These are phyloP conservation scores for Theileria sp. DNA, from an alignment of 169 alveolate species.

Conservation along the genomic window DNA sequence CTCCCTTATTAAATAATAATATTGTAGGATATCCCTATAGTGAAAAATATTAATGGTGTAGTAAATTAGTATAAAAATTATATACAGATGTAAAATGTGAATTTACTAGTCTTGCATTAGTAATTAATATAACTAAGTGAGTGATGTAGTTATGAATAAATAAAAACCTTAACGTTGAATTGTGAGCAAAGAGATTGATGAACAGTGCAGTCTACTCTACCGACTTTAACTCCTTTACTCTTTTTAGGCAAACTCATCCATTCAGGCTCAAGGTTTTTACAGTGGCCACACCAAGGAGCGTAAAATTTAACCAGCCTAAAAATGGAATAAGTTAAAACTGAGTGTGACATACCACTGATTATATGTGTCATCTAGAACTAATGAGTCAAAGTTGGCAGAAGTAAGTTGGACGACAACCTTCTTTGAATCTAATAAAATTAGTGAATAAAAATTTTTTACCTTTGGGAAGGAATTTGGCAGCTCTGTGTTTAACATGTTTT, in stretches of 20 bases:
- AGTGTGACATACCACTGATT: conserved; percentile 63
- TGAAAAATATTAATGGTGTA: background rate
- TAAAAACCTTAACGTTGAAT: conserved; percentile 78
- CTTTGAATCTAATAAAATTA: conserved; percentile 44
- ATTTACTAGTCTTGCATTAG: no score
- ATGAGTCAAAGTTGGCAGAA: conserved; percentile 68
- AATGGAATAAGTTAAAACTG: no score
- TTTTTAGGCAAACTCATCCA: conserved; percentile 87
- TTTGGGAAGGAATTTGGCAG: conserved; percentile 60
- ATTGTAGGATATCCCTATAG: conserved; percentile 70
- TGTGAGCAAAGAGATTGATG: conserved; percentile 68
- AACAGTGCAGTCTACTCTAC: conserved; percentile 77
- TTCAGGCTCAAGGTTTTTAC: conserved; percentile 93
- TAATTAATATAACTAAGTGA: no score
- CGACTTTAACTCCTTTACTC: conserved; percentile 79
- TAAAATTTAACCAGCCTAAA: conserved; percentile 84
- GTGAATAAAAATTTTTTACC: conserved; percentile 16
- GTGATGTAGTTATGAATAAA: conserved; percentile 83
- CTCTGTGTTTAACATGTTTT: conserved; percentile 73
- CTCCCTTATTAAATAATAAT: conserved; percentile 75
- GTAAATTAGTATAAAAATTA: no score
- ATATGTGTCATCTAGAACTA: conserved; percentile 72
- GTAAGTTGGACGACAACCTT: conserved; percentile 67
- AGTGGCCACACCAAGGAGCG: conserved; percentile 98
- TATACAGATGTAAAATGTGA: background rate